Percentiles rank a stretch among this genome's conserved stretches.
Conservation (phyloP, 23 red algal genomes). For the Pyropia haitanensis region DNA sequence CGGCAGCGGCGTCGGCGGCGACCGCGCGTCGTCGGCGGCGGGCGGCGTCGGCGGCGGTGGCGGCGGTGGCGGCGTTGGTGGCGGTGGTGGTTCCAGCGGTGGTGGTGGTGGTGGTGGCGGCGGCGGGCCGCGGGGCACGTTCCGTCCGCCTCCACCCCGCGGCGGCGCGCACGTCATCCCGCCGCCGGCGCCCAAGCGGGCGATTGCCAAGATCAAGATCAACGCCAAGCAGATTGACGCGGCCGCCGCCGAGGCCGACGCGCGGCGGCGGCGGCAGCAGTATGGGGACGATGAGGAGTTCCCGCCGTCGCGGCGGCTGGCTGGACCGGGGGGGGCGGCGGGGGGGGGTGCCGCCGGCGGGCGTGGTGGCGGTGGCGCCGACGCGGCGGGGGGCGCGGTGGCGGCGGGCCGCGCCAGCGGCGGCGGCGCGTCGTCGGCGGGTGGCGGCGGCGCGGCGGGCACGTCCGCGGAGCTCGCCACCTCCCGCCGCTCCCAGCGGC, state of each 20-base stretch:
- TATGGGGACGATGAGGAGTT: conserved; percentile 67
- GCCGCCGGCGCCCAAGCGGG: conserved; percentile 13
- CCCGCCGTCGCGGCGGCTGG: neutral
- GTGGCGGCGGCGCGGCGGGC: neutral
- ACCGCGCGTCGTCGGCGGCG: too few species aligned
- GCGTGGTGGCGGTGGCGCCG: neutral
- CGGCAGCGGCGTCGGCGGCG: too few species aligned
- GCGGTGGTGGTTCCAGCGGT: neutral
- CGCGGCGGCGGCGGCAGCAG: conserved; percentile 50
- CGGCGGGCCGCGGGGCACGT: neutral
- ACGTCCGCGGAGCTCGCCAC: neutral
- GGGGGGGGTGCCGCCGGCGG: too few species aligned
- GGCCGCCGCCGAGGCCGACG: conserved; percentile 30
- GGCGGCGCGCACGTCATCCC: too few species aligned
- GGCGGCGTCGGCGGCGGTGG: too few species aligned
- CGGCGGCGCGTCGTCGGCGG: too few species aligned
- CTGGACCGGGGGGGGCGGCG: too few species aligned
- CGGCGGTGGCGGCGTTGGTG: neutral
- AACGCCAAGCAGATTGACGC: conserved; percentile 44
- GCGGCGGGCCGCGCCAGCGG: too few species aligned
- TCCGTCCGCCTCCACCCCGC: neutral
- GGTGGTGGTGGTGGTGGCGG: neutral
- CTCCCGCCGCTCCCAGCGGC: conserved; percentile 35
- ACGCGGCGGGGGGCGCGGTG: neutral
- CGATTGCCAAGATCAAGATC: conserved; percentile 69